Conservation (phyloP, 164 flowering plant genomes). For the Vitis rotundifolia region DNA sequence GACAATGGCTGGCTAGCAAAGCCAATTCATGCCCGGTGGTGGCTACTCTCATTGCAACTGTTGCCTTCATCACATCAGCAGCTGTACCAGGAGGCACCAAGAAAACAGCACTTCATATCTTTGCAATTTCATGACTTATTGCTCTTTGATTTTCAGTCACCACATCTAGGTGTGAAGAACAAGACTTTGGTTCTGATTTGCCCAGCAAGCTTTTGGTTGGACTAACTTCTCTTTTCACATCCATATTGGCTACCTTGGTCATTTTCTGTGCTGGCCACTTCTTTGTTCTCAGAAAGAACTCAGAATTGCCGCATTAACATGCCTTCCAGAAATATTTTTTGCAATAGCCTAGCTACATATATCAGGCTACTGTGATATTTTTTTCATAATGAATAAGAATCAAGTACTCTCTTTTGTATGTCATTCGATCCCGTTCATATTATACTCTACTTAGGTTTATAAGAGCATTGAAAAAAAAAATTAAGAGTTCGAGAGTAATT, state of each 20-base stretch:
- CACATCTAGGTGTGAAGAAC: slow-evolving; percentile 20
- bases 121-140: slow-evolving; percentile 17
- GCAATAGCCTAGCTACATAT: slow-evolving; percentile 13
- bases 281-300: slow-evolving; percentile 18
- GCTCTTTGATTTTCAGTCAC: slow-evolving; percentile 30
- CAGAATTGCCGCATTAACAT: slow-evolving; percentile 15
- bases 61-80: slow-evolving; percentile 27
- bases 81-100: slow-evolving; percentile 21
- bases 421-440: too few relatives aligned
- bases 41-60: slow-evolving; percentile 25
- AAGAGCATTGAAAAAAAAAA: too few relatives aligned
- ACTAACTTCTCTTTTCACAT: slow-evolving; percentile 17
- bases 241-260: slow-evolving; percentile 21
- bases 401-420: too few relatives aligned
- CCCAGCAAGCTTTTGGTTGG: slow-evolving; percentile 27
- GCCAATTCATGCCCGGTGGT: slow-evolving; percentile 25
- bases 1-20: slow-evolving; percentile 18
- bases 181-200: slow-evolving; percentile 13
- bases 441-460: too few relatives aligned
- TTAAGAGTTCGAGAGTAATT: too few relatives aligned
- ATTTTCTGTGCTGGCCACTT: slow-evolving; percentile 29
- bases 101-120: slow-evolving; percentile 12
- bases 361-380: too few relatives aligned
- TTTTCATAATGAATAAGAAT: too few relatives aligned
- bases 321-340: slow-evolving; percentile 21